Conservation (phyloP, 148 eudicot genomes). For the Suaeda aralocaspica region DNA sequence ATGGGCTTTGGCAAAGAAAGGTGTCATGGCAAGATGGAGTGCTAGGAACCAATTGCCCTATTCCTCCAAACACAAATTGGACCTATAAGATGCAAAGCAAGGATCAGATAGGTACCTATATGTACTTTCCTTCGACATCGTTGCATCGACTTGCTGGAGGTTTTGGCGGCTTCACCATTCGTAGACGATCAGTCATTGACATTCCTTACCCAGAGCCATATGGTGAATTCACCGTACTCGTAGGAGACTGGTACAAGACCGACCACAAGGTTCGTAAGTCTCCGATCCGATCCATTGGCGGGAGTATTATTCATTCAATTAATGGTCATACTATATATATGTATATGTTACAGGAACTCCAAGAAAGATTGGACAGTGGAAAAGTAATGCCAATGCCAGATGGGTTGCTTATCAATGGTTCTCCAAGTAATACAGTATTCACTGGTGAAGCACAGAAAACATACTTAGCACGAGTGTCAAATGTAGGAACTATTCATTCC, state of each 20-base stretch:
- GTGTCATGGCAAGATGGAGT: constrained; percentile 89
- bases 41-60: constrained; percentile 87
- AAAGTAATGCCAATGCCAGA: constrained; percentile 48
- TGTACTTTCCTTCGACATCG: constrained; percentile 65
- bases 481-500: constrained; percentile 55
- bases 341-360: constrained; percentile 23
- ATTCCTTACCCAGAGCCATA: constrained; percentile 58
- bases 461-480: constrained; percentile 70
- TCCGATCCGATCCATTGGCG: no score
- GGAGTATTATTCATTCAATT: no score
- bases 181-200: constrained; percentile 48
- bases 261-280: constrained; percentile 68
- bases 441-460: constrained; percentile 46
- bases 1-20: constrained; percentile 74
- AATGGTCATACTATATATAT: no score
- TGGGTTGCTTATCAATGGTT: constrained; percentile 72
- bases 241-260: constrained; percentile 70
- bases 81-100: constrained; percentile 79
- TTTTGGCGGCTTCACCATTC: constrained; percentile 58
- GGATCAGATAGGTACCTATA: constrained; percentile 77
- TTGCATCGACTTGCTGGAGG: constrained; percentile 82
- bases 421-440: constrained; percentile 31
- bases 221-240: constrained; percentile 50
- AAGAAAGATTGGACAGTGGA: constrained; percentile 37
- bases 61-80: constrained; percentile 65